phyloP scores from a whole-genome alignment of 2,329 filamentous ascomycete species.

The Talaromyces sp. region DNA sequence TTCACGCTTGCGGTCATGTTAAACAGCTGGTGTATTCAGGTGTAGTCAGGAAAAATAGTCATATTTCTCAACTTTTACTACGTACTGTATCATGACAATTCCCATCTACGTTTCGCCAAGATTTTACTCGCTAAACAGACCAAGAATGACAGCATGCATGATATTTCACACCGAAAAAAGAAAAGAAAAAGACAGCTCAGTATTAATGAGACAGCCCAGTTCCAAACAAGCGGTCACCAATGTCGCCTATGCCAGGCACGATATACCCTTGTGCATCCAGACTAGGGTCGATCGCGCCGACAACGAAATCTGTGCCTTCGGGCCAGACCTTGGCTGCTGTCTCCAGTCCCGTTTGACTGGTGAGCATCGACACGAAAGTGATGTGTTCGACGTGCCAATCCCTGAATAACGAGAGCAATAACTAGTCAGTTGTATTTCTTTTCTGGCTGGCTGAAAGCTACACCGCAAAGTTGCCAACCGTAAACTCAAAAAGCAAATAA shows the following conservation, averaged over 20 bases:
- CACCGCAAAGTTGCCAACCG: slow-evolving; percentile 2
- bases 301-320: slow-evolving; percentile 21
- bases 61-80: neutral
- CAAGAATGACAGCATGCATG: neutral
- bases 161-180: neutral
- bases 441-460: neutral
- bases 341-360: slow-evolving; percentile 16
- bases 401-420: slow-evolving; percentile 7
- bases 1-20: neutral
- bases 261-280: slow-evolving; percentile 23
- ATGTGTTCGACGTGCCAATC: slow-evolving; percentile 24
- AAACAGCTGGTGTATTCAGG: neutral
- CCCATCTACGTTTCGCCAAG: neutral
- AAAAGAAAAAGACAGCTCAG: neutral
- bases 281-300: slow-evolving; percentile 20
- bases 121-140: neutral
- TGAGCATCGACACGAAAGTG: slow-evolving; percentile 22
- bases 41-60: too few species aligned
- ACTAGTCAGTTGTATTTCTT: neutral
- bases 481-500: neutral
- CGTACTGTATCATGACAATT: neutral
- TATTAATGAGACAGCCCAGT: slow-evolving; percentile 14
- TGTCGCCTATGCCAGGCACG: slow-evolving; percentile 23
- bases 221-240: slow-evolving; percentile 25
- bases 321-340: slow-evolving; percentile 21